Percentiles rank a stretch among this genome's conserved stretches.
These are phyloP conservation scores for Agrocybe pediades DNA, from an alignment of 768 basidiomycete genomes.

Conservation along the genomic window DNA sequence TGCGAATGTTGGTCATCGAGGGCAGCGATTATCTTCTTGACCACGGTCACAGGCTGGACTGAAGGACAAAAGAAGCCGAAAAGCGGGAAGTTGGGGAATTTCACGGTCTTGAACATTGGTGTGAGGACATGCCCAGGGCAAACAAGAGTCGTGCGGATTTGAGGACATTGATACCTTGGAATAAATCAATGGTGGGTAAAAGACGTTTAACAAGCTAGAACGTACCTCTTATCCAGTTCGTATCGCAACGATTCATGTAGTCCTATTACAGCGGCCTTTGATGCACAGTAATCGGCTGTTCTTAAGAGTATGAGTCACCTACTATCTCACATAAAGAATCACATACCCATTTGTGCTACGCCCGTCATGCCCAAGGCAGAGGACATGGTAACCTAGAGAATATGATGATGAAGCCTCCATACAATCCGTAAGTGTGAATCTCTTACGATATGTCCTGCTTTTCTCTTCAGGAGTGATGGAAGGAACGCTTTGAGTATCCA, in stretches of 20 bases:
- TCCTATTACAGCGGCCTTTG: conserved; percentile 85
- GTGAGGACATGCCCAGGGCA: conserved; percentile 82
- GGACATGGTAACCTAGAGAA: conserved; percentile 68
- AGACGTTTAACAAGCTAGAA: neutral
- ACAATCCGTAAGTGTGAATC: conserved; percentile 4
- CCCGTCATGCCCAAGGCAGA: conserved; percentile 76
- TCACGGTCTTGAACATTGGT: conserved; percentile 68
- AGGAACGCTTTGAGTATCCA: conserved; percentile 94
- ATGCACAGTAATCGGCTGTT: conserved; percentile 86
- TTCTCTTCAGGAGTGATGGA: conserved; percentile 78
- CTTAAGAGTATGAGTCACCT: neutral
- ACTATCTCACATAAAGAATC: neutral
- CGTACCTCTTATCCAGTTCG: conserved; percentile 80
- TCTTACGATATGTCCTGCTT: conserved; percentile 83
- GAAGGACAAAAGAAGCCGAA: conserved; percentile 80
- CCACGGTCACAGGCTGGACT: conserved; percentile 70
- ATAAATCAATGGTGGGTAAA: conserved; percentile 5
- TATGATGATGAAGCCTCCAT: conserved; percentile 12
- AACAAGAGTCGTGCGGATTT: conserved; percentile 87
- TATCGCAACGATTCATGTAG: conserved; percentile 85
- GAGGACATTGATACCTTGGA: conserved; percentile 66
- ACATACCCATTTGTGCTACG: conserved; percentile 73
- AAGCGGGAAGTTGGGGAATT: conserved; percentile 47
- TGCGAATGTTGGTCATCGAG: conserved; percentile 80
- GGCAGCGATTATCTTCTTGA: conserved; percentile 80